Percentiles rank a stretch among this genome's conserved stretches.
Conservation (phyloP, 768 basidiomycete species). For the Tylopilus subfusipes region DNA sequence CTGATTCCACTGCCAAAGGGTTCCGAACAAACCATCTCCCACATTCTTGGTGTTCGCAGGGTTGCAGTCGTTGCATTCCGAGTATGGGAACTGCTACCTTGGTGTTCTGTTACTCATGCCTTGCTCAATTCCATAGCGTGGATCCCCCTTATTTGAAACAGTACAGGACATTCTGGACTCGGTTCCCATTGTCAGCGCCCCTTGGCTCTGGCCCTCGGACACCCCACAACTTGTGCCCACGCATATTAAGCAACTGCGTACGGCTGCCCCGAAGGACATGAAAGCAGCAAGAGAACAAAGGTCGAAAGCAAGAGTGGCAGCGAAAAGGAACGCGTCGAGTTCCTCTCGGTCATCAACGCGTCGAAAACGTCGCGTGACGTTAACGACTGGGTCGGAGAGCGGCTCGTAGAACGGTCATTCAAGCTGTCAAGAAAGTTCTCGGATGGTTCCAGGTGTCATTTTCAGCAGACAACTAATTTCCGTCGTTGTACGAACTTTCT, state of each 20-base stretch:
- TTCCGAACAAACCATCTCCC: conserved; percentile 59
- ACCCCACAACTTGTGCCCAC: conserved; percentile 52
- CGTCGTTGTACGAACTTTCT: background rate
- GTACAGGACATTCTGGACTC: conserved; percentile 42
- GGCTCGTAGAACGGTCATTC: background rate
- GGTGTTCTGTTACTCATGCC: conserved; percentile 4
- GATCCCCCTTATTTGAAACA: conserved; percentile 36
- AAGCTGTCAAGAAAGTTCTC: background rate
- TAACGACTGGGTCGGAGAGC: conserved; percentile 11
- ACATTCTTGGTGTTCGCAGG: conserved; percentile 61
- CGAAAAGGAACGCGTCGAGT: conserved; percentile 33
- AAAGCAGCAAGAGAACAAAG: conserved; percentile 62
- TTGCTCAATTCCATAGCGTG: conserved; percentile 29
- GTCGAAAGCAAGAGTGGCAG: conserved; percentile 44
- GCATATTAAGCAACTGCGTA: conserved; percentile 77
- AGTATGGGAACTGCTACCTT: conserved; percentile 41
- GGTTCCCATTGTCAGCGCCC: conserved; percentile 55
- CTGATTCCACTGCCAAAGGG: conserved; percentile 65
- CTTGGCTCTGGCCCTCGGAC: conserved; percentile 51
- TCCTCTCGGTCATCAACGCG: conserved; percentile 9
- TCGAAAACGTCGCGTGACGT: conserved; percentile 22
- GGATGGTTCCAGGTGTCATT: background rate
- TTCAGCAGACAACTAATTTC: background rate
- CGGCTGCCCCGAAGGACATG: conserved; percentile 78
- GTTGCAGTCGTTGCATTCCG: conserved; percentile 64